Evolutionary conservation across 2,329 filamentous ascomycete genomes (phyloP), one percentile per base, ranked within the genome.

Genomic region (Grosmannia clavigera): DNA sequence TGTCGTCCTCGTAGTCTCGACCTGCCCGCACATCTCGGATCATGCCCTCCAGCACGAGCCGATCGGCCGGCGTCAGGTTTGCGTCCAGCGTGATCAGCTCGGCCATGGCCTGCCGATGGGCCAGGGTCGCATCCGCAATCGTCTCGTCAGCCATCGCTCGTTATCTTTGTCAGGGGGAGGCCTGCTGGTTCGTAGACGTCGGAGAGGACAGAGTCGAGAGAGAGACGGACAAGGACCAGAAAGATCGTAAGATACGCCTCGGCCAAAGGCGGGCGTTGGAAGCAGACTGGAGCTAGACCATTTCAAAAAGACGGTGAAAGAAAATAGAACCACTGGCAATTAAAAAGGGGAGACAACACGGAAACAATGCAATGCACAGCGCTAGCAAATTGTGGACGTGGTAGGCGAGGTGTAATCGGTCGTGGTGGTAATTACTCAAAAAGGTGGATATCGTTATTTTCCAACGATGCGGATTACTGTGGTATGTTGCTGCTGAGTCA

Each of bases 31-130:
- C 73, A 60, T 77, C 75, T 40, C 68, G 65, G 60, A 70, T 68
- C 52, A 78, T 68, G 61, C 71, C 74, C 65, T 69, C 66, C 22
- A 78, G 68, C 14, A 77, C 69, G 22, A 76, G 63, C 27, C 66
- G 65, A 64, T 78, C 75, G 50, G 75, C 68, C 61, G 67, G 71
- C 40, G 75, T 76, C 61, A 78, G 66, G 59, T 71, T 71, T 59
- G 70, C 67, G 65, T 73, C 74, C 60, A 75, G 69, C 40, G 72
- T 66, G 31, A 76, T 65, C 65, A 62, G 59, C 38, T 64, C 60
- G 33, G 60, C 63, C 60, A 62, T 60, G 16, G 48, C 16, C 31
- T 55, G 53, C 40, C 33, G 33, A 2, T 35, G 33, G 33, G 33
- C 33, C 12, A 14, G 4, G 12, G 3, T 16, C 19, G 43, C 19